Evolutionary conservation across 2,329 filamentous ascomycete species (phyloP).

Genomic region (Aspergillus quadrilineatus): DNA sequence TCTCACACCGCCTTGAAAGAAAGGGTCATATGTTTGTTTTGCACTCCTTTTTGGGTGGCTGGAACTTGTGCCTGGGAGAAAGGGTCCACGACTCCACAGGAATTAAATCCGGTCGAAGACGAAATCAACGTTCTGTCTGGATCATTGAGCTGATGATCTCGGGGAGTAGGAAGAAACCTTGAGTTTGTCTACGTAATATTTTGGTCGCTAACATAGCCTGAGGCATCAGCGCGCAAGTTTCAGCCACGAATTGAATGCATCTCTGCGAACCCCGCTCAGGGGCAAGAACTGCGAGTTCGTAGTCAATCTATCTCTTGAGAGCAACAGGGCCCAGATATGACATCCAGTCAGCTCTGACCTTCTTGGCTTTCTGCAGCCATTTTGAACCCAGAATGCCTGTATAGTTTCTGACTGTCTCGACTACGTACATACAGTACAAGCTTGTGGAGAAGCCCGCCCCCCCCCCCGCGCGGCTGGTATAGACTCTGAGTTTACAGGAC

Average conservation of each 20-base stretch:
- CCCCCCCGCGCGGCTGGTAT: too few relatives aligned
- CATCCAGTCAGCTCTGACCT: background rate
- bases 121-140: background rate
- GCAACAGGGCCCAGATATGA: background rate
- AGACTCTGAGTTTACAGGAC: too few relatives aligned
- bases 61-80: background rate
- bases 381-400: too few relatives aligned
- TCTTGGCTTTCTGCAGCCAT: background rate
- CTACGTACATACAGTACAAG: too few relatives aligned
- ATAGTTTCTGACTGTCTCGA: too few relatives aligned
- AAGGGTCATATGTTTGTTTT: conserved; percentile 11
- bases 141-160: background rate
- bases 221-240: background rate
- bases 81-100: background rate
- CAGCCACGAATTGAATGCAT: background rate
- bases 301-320: background rate
- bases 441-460: too few relatives aligned
- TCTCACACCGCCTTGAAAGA: conserved; percentile 17
- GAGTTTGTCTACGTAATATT: background rate
- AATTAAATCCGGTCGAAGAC: background rate
- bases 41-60: background rate
- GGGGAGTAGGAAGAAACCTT: background rate
- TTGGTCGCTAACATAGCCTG: background rate
- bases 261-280: background rate
- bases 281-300: background rate